Evolutionary conservation across 257 asterid genomes (phyloP).

Genomic region (Nicotiana undulata): DNA sequence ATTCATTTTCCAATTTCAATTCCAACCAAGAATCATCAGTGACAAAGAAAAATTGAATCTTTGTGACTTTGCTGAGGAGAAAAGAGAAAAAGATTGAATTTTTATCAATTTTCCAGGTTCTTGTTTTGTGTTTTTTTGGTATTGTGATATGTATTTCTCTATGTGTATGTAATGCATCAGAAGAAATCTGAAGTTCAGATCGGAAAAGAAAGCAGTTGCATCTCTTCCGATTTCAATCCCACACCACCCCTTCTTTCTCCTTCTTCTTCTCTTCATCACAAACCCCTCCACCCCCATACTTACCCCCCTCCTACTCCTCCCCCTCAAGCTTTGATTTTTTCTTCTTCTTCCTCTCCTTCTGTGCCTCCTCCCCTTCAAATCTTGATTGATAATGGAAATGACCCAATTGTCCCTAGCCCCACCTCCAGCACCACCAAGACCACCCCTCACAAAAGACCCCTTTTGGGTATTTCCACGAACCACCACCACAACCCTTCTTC

Average conservation of each 20-base stretch:
- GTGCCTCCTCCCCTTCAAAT: constrained; percentile 31
- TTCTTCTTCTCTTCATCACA: constrained; percentile 55
- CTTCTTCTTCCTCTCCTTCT: constrained; percentile 16
- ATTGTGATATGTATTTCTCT: background rate
- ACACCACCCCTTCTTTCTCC: constrained; percentile 45
- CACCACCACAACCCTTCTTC: background rate
- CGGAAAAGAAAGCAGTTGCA: constrained; percentile 98
- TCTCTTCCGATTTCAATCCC: constrained; percentile 99
- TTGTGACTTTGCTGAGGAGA: too few species aligned
- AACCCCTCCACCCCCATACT: constrained; percentile 25
- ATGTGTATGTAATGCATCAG: constrained; percentile 59
- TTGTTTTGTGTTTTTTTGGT: background rate
- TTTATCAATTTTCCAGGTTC: background rate
- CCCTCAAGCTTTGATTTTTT: background rate
- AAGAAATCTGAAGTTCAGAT: constrained; percentile 94
- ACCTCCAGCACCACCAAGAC: constrained; percentile 35
- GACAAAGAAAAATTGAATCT: too few species aligned
- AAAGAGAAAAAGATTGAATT: background rate
- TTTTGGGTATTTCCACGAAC: constrained; percentile 22
- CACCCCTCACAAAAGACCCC: constrained; percentile 68
- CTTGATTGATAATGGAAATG: constrained; percentile 42
- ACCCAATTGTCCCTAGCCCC: constrained; percentile 31
- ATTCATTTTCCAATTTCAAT: background rate
- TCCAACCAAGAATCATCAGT: background rate
- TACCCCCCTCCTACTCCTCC: constrained; percentile 8